Conservation (phyloP, 164 flowering plant genomes). For the Vitis labrusca region DNA sequence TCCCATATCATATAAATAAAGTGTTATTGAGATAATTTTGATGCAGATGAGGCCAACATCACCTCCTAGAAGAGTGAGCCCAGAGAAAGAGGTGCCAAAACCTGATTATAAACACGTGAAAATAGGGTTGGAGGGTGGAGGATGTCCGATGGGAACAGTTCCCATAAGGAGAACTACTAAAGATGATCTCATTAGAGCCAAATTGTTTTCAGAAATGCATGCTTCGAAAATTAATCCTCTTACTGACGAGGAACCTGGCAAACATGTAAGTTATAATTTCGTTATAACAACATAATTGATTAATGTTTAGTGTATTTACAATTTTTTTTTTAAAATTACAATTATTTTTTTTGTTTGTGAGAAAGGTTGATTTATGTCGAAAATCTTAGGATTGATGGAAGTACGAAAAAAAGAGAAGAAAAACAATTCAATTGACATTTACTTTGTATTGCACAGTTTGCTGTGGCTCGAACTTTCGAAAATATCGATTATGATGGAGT, state of each 20-base stretch:
- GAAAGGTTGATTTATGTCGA: no score
- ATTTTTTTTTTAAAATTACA: no score
- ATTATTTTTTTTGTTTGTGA: no score
- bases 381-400: no score
- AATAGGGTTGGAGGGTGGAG: not conserved
- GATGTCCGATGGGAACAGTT: slow-evolving; percentile 14
- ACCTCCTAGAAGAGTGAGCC: not conserved
- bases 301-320: no score
- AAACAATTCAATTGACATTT: no score
- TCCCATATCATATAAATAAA: not conserved
- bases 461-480: no score
- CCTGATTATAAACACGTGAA: not conserved
- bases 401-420: no score
- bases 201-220: not conserved
- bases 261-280: slow-evolving; percentile 1
- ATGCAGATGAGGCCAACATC: slow-evolving; percentile 6
- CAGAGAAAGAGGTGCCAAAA: not conserved
- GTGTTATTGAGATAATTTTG: not conserved
- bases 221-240: not conserved
- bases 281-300: no score
- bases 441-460: no score
- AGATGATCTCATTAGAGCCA: slow-evolving; percentile 6
- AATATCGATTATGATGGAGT: no score
- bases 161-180: slow-evolving; percentile 13
- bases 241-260: not conserved